phyloP scores from a whole-genome alignment of 192 early-diverging fungal species.

The Coemansia sp. region DNA sequence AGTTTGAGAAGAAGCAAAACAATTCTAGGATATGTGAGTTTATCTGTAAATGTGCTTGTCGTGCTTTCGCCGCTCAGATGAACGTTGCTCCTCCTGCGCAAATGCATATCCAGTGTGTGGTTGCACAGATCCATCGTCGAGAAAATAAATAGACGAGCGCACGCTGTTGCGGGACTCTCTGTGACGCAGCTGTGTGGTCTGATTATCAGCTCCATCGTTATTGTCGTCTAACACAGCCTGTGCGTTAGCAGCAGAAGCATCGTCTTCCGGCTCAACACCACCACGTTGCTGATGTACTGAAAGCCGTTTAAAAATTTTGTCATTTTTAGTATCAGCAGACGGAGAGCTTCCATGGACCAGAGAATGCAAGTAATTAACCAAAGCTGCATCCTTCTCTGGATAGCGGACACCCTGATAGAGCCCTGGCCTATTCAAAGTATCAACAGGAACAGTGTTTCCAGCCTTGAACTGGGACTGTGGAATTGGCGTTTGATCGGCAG shows the following conservation, averaged over 20 bases:
- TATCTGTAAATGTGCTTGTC: too few relatives aligned
- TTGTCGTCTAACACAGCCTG: neutral
- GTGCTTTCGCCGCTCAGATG: neutral
- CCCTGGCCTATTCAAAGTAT: slow-evolving; percentile 33
- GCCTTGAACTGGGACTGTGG: neutral
- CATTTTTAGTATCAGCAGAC: neutral
- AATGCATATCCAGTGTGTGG: slow-evolving; percentile 52
- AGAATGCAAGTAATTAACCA: slow-evolving; percentile 35
- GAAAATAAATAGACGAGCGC: slow-evolving; percentile 45
- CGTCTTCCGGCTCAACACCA: neutral
- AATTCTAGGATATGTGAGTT: too few relatives aligned
- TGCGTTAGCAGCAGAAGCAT: neutral
- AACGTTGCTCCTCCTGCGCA: slow-evolving; percentile 30
- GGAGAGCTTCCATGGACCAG: slow-evolving; percentile 22
- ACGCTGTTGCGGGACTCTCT: slow-evolving; percentile 21
- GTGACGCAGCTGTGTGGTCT: neutral
- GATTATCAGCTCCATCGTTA: neutral
- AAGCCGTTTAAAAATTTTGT: slow-evolving; percentile 32
- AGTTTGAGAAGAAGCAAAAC: too few relatives aligned
- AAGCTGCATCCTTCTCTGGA: slow-evolving; percentile 25
- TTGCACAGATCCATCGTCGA: slow-evolving; percentile 40
- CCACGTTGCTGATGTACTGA: slow-evolving; percentile 30
- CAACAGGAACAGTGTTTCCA: neutral
- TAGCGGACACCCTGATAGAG: slow-evolving; percentile 43
- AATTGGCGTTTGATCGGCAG: neutral